These are phyloP conservation scores for Mycena olivaceomarginata DNA, from an alignment of 768 basidiomycete genomes.

Conservation along the genomic window DNA sequence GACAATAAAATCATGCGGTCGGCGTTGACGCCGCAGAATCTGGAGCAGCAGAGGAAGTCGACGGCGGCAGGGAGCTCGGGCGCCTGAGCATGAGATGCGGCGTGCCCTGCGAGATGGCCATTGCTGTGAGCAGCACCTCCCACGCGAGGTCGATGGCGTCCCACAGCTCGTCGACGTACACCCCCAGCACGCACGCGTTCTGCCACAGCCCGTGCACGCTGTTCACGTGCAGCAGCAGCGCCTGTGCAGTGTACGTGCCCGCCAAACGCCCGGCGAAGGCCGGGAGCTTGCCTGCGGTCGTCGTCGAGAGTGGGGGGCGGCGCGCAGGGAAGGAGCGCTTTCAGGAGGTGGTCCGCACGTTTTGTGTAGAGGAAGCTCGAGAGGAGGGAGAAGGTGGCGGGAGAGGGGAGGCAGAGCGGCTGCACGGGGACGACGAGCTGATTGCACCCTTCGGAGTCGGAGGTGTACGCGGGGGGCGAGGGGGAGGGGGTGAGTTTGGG, in stretches of 20 bases:
- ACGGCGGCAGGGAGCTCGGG: constrained; percentile 21
- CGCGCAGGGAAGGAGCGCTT: constrained; percentile 60
- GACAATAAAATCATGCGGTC: constrained; percentile 20
- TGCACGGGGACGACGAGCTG: constrained; percentile 69
- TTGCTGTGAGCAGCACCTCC: constrained; percentile 78
- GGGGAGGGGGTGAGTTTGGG: constrained; percentile 60
- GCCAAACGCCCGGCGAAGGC: constrained; percentile 59
- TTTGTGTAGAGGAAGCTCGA: constrained; percentile 73
- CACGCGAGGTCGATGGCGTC: constrained; percentile 79
- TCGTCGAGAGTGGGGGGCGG: constrained; percentile 54
- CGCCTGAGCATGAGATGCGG: constrained; percentile 41
- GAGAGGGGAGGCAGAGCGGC: constrained; percentile 70
- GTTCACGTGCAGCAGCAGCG: constrained; percentile 68
- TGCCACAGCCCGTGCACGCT: constrained; percentile 82
- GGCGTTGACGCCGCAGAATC: constrained; percentile 22
- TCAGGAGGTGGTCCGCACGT: constrained; percentile 63
- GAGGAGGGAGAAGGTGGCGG: constrained; percentile 65
- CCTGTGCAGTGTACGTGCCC: constrained; percentile 63
- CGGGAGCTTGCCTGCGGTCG: constrained; percentile 43
- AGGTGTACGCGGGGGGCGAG: constrained; percentile 50
- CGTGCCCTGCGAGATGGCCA: constrained; percentile 70
- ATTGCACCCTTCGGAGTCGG: constrained; percentile 53
- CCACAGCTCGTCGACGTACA: constrained; percentile 82
- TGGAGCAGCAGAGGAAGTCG: neutral
- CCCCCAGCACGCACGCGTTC: constrained; percentile 82